Conservation (phyloP, 2,329 filamentous ascomycete species). For the Beauveria varroae region DNA sequence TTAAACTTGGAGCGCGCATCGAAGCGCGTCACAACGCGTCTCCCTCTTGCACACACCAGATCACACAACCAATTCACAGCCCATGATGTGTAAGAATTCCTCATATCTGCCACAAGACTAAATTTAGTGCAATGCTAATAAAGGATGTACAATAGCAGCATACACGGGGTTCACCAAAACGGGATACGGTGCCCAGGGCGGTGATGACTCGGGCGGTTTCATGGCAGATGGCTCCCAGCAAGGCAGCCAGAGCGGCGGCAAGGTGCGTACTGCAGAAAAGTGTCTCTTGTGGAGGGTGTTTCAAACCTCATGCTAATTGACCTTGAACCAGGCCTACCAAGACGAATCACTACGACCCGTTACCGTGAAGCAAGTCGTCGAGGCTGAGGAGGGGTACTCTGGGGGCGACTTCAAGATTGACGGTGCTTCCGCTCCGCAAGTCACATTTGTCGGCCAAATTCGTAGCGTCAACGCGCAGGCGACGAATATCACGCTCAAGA, state of each 20-base stretch:
- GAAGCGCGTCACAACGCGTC: conserved; percentile 27
- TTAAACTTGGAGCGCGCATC: conserved; percentile 18
- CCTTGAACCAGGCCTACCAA: conserved; percentile 45
- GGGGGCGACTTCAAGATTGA: conserved; percentile 77
- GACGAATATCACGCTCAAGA: conserved; percentile 84
- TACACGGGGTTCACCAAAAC: conserved; percentile 42
- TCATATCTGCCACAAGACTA: background rate
- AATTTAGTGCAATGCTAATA: conserved; percentile 3
- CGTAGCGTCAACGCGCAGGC: conserved; percentile 78
- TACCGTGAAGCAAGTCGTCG: conserved; percentile 89
- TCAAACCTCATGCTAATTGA: background rate
- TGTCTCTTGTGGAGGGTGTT: background rate
- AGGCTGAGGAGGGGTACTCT: conserved; percentile 68
- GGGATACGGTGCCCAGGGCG: conserved; percentile 46
- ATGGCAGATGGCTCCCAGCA: conserved; percentile 52
- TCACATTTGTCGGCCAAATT: conserved; percentile 83
- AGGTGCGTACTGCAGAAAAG: conserved; percentile 26
- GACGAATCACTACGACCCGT: conserved; percentile 88
- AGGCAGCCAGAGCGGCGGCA: conserved; percentile 45
- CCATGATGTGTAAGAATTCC: conserved; percentile 27
- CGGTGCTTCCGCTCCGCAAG: conserved; percentile 60
- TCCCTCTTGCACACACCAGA: conserved; percentile 15
- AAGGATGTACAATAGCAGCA: conserved; percentile 28
- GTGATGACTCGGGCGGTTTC: conserved; percentile 56
- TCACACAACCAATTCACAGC: conserved; percentile 14